Evolutionary conservation across 164 flowering plant species (phyloP).

Genomic region (Brasenia schreberi): DNA sequence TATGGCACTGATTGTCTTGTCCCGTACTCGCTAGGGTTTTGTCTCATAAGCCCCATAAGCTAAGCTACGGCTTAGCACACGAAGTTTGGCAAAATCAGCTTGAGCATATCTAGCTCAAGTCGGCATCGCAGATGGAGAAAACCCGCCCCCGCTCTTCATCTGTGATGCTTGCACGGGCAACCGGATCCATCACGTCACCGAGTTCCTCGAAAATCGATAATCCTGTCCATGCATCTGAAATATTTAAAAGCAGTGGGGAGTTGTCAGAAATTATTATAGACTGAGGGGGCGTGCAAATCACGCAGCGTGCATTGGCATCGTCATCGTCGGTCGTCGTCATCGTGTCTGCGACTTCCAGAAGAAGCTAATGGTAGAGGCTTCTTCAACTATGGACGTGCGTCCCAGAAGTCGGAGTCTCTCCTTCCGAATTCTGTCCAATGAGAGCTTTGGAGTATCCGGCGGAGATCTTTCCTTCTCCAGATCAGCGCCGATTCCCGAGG

Average conservation of each 20-base stretch:
- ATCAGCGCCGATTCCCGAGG: background rate
- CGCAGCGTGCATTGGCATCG: background rate
- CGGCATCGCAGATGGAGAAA: constrained; percentile 20
- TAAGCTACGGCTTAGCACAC: too few species aligned
- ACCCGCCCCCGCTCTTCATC: constrained; percentile 24
- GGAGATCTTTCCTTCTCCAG: background rate
- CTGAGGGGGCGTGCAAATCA: background rate
- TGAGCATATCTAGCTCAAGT: too few species aligned
- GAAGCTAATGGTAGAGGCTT: too few species aligned
- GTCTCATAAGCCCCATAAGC: too few species aligned
- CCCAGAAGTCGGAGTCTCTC: constrained; percentile 1
- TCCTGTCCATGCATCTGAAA: too few species aligned
- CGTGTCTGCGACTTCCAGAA: background rate
- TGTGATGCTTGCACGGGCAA: constrained; percentile 24
- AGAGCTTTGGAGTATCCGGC: background rate
- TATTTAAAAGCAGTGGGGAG: too few species aligned
- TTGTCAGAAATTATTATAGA: too few species aligned
- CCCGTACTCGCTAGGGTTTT: too few species aligned
- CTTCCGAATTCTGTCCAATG: constrained; percentile 3
- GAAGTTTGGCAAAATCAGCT: too few species aligned
- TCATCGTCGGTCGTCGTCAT: background rate
- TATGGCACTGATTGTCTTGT: too few species aligned
- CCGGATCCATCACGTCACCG: too few species aligned
- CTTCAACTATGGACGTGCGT: constrained; percentile 3
- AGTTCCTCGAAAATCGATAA: too few species aligned